These are phyloP conservation scores for Metschnikowia similis DNA, from an alignment of 805 yeast species.

Conservation along the genomic window DNA sequence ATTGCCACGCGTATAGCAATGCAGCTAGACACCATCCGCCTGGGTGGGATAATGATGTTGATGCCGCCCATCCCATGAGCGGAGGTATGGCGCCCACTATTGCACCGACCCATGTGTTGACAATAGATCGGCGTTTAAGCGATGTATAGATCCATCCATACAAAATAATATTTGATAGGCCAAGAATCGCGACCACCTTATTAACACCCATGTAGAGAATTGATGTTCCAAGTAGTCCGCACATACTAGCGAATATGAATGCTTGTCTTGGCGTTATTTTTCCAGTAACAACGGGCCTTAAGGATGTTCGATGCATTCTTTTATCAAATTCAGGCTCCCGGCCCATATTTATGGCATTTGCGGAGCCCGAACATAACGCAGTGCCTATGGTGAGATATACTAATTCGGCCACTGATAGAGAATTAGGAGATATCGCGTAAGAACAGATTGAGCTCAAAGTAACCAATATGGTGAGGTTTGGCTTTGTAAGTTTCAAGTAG, in stretches of 20 bases:
- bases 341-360: conserved; percentile 96
- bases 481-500: conserved; percentile 82
- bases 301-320: conserved; percentile 81
- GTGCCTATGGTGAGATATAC: conserved; percentile 79
- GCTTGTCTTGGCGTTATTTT: conserved; percentile 72
- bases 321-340: conserved; percentile 89
- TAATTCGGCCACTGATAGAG: conserved; percentile 69
- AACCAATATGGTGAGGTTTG: conserved; percentile 79
- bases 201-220: conserved; percentile 79
- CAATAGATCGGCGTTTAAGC: conserved; percentile 74
- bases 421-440: conserved; percentile 84
- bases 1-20: conserved; percentile 93
- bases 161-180: conserved; percentile 70
- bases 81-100: conserved; percentile 99
- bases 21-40: conserved; percentile 95
- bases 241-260: conserved; percentile 66
- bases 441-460: conserved; percentile 91
- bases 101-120: conserved; percentile 98
- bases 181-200: conserved; percentile 77
- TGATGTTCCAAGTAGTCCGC: conserved; percentile 69
- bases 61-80: conserved; percentile 96
- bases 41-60: conserved; percentile 74
- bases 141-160: conserved; percentile 93
- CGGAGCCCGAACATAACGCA: conserved; percentile 83
- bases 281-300: conserved; percentile 89